Evolutionary conservation across 163 green algal species (phyloP).

Genomic region (Chlamydomonas reinhardtii): DNA sequence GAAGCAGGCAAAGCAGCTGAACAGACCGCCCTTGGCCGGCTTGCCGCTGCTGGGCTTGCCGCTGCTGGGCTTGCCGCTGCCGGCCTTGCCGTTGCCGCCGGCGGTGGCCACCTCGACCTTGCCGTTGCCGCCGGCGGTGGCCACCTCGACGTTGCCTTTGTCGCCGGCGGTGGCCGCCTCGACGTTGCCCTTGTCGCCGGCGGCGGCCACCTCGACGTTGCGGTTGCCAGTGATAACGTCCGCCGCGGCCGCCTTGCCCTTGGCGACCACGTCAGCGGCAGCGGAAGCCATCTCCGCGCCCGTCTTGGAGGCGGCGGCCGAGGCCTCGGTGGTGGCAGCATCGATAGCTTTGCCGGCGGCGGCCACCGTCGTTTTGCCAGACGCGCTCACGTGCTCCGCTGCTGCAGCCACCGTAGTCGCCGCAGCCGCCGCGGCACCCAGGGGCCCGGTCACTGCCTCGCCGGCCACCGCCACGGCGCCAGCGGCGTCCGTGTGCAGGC

Average conservation of each 20-base stretch:
- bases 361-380: background rate
- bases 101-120: no score
- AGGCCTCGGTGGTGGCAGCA: background rate
- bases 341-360: background rate
- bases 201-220: background rate
- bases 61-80: background rate
- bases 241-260: background rate
- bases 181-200: background rate
- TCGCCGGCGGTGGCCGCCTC: background rate
- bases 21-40: background rate
- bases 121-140: background rate
- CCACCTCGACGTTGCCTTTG: background rate
- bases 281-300: background rate
- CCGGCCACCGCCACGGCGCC: no score
- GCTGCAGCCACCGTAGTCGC: background rate
- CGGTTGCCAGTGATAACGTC: background rate
- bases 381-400: background rate
- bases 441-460: no score
- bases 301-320: no score
- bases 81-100: no score
- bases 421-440: background rate
- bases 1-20: conserved; percentile 21
- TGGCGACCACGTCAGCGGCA: background rate
- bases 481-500: background rate
- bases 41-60: background rate